A percentile compares a stretch with the other conserved stretches of the same genome.
Evolutionary conservation across 345 rosid genomes (phyloP).

Genomic region (Capsella bursapastoris): DNA sequence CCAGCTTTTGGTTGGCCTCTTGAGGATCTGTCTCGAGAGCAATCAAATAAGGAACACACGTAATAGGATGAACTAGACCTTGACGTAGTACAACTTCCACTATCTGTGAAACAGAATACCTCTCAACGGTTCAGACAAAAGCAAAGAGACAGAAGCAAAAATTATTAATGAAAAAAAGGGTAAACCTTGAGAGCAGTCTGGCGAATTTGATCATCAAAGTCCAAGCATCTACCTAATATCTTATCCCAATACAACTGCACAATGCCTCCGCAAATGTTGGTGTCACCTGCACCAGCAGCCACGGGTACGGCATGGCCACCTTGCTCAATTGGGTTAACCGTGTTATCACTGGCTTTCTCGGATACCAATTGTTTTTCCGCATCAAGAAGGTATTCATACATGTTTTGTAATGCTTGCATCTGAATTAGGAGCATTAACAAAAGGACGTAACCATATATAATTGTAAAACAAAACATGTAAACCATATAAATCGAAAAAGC

Average conservation of each 20-base stretch:
- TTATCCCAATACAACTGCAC: constrained; percentile 95
- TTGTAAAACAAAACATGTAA: constrained; percentile 17
- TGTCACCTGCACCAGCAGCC: constrained; percentile 99
- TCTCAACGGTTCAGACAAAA: constrained; percentile 20
- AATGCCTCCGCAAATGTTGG: constrained; percentile 99
- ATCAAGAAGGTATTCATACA: constrained; percentile 96
- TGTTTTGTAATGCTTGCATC: constrained; percentile 93
- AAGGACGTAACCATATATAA: constrained; percentile 14
- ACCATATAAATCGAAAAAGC: constrained; percentile 17
- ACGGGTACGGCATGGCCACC: constrained; percentile 77
- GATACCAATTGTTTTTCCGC: constrained; percentile 91
- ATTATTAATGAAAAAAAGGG: background rate
- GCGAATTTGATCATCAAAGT: constrained; percentile 84
- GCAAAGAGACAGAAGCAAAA: constrained; percentile 18
- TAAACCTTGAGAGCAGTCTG: constrained; percentile 86
- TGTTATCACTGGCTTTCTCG: constrained; percentile 56
- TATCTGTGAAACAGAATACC: constrained; percentile 60
- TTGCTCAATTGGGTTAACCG: constrained; percentile 51
- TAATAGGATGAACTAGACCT: constrained; percentile 99
- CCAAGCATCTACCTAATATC: constrained; percentile 86
- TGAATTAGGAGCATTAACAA: constrained; percentile 51
- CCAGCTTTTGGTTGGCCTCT: constrained; percentile 91
- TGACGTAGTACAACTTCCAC: constrained; percentile 97
- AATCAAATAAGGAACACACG: constrained; percentile 97
- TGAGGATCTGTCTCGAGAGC: constrained; percentile 98